Conservation (phyloP, 2,329 filamentous ascomycete genomes). For the Stagonosporopsis rhizophila region DNA sequence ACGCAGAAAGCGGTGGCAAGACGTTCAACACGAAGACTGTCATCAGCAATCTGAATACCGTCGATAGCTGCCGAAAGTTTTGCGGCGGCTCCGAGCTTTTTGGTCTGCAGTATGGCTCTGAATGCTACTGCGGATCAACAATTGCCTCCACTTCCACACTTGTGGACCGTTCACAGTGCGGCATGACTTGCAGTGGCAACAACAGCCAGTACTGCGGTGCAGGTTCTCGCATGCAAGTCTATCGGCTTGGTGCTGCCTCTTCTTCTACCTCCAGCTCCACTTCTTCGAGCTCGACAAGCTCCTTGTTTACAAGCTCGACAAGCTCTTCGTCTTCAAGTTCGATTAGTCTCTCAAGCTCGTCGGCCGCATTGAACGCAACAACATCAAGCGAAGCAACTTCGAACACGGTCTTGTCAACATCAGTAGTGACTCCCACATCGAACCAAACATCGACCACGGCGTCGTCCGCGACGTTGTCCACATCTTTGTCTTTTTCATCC, state of each 20-base stretch:
- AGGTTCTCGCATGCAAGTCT: conserved; percentile 15
- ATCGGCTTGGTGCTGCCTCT: neutral
- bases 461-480: too few species aligned
- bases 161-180: conserved; percentile 3
- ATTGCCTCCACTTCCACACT: conserved; percentile 6
- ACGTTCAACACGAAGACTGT: conserved; percentile 15
- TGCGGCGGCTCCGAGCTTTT: conserved; percentile 40
- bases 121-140: conserved; percentile 22
- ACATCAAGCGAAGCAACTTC: neutral
- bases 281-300: neutral
- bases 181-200: conserved; percentile 15
- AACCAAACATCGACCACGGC: neutral
- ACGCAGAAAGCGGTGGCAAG: conserved; percentile 19
- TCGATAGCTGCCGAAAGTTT: conserved; percentile 24
- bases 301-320: neutral
- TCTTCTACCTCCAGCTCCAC: neutral
- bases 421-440: neutral
- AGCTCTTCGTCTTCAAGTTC: neutral
- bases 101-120: conserved; percentile 40
- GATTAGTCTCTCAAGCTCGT: neutral
- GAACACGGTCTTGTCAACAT: neutral
- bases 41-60: conserved; percentile 11
- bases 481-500: neutral
- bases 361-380: neutral
- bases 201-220: conserved; percentile 18